Percentiles rank a stretch among this genome's conserved stretches.
Conservation (phyloP, 2,329 filamentous ascomycete species). For the Pseudomassariella vexata region DNA sequence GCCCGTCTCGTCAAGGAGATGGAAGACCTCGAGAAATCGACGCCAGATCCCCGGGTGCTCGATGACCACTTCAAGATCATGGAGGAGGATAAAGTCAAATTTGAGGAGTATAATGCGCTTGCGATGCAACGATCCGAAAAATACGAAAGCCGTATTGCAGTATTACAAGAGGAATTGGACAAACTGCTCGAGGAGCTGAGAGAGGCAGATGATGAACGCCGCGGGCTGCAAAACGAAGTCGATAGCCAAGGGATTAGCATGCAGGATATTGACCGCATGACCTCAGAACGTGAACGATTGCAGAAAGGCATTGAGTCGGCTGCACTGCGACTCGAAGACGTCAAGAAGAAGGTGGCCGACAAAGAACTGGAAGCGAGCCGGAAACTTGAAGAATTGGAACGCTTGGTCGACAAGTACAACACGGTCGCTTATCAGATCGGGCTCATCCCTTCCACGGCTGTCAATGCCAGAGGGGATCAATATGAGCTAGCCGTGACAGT, state of each 20-base stretch:
- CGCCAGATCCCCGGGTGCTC: conserved; percentile 74
- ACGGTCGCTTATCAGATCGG: conserved; percentile 90
- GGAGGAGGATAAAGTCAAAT: conserved; percentile 91
- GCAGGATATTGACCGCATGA: conserved; percentile 99
- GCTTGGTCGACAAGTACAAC: conserved; percentile 86
- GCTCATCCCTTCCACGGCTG: conserved; percentile 77
- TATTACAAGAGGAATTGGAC: conserved; percentile 81
- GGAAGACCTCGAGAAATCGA: conserved; percentile 80
- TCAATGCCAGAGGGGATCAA: conserved; percentile 77
- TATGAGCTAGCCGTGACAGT: conserved; percentile 83
- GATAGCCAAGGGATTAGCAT: conserved; percentile 94
- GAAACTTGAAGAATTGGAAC: conserved; percentile 89
- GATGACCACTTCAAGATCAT: conserved; percentile 90
- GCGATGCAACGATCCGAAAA: conserved; percentile 84
- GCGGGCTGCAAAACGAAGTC: conserved; percentile 74
- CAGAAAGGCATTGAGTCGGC: conserved; percentile 81
- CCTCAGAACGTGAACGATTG: conserved; percentile 86
- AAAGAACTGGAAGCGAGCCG: conserved; percentile 82
- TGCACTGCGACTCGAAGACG: conserved; percentile 71
- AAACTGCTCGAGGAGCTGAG: conserved; percentile 70
- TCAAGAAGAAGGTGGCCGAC: conserved; percentile 75
- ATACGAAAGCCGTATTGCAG: conserved; percentile 72
- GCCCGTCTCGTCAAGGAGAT: conserved; percentile 77
- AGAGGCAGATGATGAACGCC: conserved; percentile 77
- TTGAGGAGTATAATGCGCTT: conserved; percentile 86